Evolutionary conservation across 768 basidiomycete genomes (phyloP).

Genomic region (Collybiopsis confluens): DNA sequence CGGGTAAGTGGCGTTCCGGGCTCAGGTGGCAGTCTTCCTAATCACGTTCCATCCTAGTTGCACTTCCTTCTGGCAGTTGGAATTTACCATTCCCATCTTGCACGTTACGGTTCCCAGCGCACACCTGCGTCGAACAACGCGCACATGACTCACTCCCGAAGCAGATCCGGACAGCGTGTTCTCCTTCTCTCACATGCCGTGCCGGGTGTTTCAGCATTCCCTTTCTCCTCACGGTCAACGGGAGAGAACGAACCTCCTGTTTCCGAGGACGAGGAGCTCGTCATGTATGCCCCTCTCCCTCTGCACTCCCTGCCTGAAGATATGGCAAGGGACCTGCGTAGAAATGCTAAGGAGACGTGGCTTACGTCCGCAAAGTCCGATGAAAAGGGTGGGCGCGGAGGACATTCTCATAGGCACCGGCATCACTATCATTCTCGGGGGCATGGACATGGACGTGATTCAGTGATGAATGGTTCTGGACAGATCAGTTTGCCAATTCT

Average conservation of each 20-base stretch:
- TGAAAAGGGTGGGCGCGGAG: slow-evolving; percentile 22
- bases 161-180: slow-evolving; percentile 47
- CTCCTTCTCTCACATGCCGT: slow-evolving; percentile 48
- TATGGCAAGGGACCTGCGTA: slow-evolving; percentile 44
- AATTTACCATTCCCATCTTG: slow-evolving; percentile 55
- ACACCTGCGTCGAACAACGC: slow-evolving; percentile 10
- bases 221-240: slow-evolving; percentile 7
- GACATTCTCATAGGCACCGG: slow-evolving; percentile 23
- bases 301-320: slow-evolving; percentile 50
- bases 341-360: slow-evolving; percentile 67
- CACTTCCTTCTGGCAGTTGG: slow-evolving; percentile 75
- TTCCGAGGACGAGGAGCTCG: slow-evolving; percentile 19
- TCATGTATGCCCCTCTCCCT: slow-evolving; percentile 74
- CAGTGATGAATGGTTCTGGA: slow-evolving; percentile 23
- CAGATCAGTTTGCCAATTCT: slow-evolving; percentile 40
- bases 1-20: slow-evolving; percentile 44
- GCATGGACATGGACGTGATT: slow-evolving; percentile 19
- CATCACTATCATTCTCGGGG: slow-evolving; percentile 22
- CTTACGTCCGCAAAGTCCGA: slow-evolving; percentile 27
- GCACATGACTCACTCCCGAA: slow-evolving; percentile 14
- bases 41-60: slow-evolving; percentile 36
- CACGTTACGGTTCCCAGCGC: slow-evolving; percentile 29
- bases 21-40: background rate
- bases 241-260: slow-evolving; percentile 11
- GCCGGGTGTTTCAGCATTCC: slow-evolving; percentile 18